A percentile compares a stretch with the other conserved stretches of the same genome.
Evolutionary conservation across 805 yeast species (phyloP).

Genomic region (Nakazawaea anatomiae): DNA sequence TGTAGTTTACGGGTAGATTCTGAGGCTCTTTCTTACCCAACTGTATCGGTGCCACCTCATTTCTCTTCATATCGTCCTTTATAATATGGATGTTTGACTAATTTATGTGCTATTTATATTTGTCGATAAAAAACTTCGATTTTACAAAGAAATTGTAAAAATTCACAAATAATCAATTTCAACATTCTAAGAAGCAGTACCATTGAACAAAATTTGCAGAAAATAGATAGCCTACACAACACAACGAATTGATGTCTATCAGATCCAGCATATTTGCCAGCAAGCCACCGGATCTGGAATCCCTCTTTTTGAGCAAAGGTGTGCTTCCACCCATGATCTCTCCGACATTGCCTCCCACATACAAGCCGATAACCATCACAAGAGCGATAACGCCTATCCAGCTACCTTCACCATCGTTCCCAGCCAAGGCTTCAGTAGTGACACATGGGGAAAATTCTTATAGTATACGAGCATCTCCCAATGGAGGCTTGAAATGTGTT

Average conservation of each 20-base stretch:
- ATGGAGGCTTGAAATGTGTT: neutral
- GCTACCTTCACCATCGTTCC: neutral
- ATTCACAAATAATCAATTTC: no score
- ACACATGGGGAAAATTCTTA: conserved; percentile 3
- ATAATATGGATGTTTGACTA: no score
- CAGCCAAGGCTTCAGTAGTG: neutral
- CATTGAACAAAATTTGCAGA: neutral
- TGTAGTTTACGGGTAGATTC: conserved; percentile 11
- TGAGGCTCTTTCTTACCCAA: conserved; percentile 13
- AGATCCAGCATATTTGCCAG: conserved; percentile 9
- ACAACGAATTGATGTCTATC: conserved; percentile 2
- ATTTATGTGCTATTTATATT: no score
- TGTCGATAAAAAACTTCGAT: no score
- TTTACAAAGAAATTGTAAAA: no score
- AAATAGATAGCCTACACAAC: no score
- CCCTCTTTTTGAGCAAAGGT: neutral
- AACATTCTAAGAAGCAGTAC: neutral
- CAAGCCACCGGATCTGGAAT: neutral
- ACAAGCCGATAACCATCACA: neutral
- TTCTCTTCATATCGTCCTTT: neutral
- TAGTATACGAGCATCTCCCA: neutral
- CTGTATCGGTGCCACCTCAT: conserved; percentile 16
- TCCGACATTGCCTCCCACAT: conserved; percentile 8
- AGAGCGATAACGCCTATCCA: neutral
- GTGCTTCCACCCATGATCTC: conserved; percentile 7